phyloP scores from a whole-genome alignment of 352 stramenopile genomes.

The Phytophthora quininea region DNA sequence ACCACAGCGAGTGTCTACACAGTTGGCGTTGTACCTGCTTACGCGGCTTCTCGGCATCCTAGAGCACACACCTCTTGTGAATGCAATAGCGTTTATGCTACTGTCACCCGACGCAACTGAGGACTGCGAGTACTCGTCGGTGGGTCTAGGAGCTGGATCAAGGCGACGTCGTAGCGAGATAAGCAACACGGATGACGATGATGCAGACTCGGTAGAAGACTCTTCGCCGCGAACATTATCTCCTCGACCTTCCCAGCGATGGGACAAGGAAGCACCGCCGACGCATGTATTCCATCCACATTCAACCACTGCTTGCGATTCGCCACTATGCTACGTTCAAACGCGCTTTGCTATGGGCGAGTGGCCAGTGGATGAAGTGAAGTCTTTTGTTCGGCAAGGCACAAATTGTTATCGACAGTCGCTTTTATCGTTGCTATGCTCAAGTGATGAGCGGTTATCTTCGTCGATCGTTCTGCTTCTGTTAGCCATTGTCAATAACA shows the following conservation, averaged over 20 bases:
- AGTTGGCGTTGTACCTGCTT: slow-evolving; percentile 79
- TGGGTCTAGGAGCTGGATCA: slow-evolving; percentile 61
- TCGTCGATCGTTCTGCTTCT: slow-evolving; percentile 68
- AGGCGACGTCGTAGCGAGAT: slow-evolving; percentile 22
- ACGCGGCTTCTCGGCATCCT: slow-evolving; percentile 76
- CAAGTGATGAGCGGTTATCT: slow-evolving; percentile 63
- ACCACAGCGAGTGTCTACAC: slow-evolving; percentile 75
- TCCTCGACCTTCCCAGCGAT: slow-evolving; percentile 27
- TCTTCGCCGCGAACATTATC: slow-evolving; percentile 11
- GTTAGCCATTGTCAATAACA: slow-evolving; percentile 70
- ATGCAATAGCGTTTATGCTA: slow-evolving; percentile 81
- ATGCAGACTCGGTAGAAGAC: slow-evolving; percentile 12
- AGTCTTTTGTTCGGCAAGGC: slow-evolving; percentile 46
- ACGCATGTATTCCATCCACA: slow-evolving; percentile 66
- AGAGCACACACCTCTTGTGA: slow-evolving; percentile 83
- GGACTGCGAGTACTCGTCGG: slow-evolving; percentile 61
- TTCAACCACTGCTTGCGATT: slow-evolving; percentile 55
- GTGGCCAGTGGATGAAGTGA: slow-evolving; percentile 78
- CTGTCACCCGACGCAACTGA: slow-evolving; percentile 66
- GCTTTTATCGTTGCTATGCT: slow-evolving; percentile 64
- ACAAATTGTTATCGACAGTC: slow-evolving; percentile 70
- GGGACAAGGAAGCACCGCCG: slow-evolving; percentile 38
- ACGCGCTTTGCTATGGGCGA: slow-evolving; percentile 79
- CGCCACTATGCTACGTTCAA: slow-evolving; percentile 78
- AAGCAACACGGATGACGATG: slow-evolving; percentile 21